Evolutionary conservation across 805 yeast species (phyloP), one percentile per base, ranked within the genome.

Genomic region (Komagataella pseudopastoris): DNA sequence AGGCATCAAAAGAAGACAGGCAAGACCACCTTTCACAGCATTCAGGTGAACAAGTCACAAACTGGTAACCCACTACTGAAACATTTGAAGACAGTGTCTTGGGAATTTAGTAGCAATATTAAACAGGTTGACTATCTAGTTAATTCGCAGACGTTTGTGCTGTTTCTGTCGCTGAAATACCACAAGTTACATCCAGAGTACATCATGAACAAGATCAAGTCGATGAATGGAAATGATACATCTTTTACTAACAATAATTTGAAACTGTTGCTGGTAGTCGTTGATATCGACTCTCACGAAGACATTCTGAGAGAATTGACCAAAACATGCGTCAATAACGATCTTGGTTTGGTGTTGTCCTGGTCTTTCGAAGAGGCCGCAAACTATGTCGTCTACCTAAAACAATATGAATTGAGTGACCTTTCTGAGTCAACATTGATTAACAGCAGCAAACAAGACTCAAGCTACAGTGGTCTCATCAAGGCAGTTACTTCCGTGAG

Each of bases 171-270:
- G 1, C 63, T 86, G 49, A 81, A 83, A 50, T 86, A 85, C 61
- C 88, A 84, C 60, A 85, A 84, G 62, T 66, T 86, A 45, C 84
- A 82, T 56, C 88, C 90, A 0, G 91, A 85, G 57, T 85, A 86
- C 58, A 73, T 86, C 3, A 75, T 77, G 65, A 77, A 77, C 54
- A 70, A 84, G 53, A 71, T 83, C 63, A 53, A 60, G 3, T 56
- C 60, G 51, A 53, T 50, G 10, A 53, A 56, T n/a, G 49, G 47
- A 14, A 36, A 43, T 6, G 51, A 53, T 17, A 44, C 55, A 8
- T 23, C 52, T 30, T 50, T 55, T 54, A 64, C 69, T 6, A 74
- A 69, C 58, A 66, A 69, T 39, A 69, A 72, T 6, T 65, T 76
- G 48, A 72, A 83, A n/a, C 71, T 84, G 1, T 57, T 85, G 23